These are phyloP conservation scores for Eutrema yunnanense DNA, from an alignment of 345 rosid species.

Conservation along the genomic window DNA sequence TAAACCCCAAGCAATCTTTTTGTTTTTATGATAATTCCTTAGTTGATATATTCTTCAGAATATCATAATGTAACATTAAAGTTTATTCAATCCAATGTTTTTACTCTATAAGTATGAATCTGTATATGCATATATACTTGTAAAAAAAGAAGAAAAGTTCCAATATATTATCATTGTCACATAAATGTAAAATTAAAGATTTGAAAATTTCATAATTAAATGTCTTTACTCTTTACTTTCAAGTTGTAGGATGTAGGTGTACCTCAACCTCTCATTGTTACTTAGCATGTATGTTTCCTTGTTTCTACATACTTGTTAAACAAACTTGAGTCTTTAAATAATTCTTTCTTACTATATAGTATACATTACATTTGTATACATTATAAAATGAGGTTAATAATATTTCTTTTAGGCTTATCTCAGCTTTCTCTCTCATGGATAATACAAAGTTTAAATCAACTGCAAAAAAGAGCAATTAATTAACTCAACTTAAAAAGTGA, in stretches of 20 bases:
- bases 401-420: neutral
- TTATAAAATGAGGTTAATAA: slow-evolving; percentile 7
- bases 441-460: slow-evolving; percentile 25
- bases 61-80: neutral
- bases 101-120: neutral
- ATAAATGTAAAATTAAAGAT: neutral
- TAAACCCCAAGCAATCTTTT: slow-evolving; percentile 55
- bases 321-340: slow-evolving; percentile 5
- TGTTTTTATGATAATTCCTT: neutral
- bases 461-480: slow-evolving; percentile 23
- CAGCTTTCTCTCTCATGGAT: slow-evolving; percentile 21
- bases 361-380: neutral
- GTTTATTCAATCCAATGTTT: neutral
- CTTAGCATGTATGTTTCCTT: slow-evolving; percentile 17
- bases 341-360: neutral
- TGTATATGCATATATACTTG: slow-evolving; percentile 6
- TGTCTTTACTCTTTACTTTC: neutral
- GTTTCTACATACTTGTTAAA: slow-evolving; percentile 15
- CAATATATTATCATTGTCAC: neutral
- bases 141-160: neutral
- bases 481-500: slow-evolving; percentile 37
- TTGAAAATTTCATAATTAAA: neutral
- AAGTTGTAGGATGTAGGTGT: too few relatives aligned
- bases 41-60: neutral
- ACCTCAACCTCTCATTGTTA: slow-evolving; percentile 22